phyloP scores from a whole-genome alignment of 2,329 filamentous ascomycete species.

The Onygena corvina region DNA sequence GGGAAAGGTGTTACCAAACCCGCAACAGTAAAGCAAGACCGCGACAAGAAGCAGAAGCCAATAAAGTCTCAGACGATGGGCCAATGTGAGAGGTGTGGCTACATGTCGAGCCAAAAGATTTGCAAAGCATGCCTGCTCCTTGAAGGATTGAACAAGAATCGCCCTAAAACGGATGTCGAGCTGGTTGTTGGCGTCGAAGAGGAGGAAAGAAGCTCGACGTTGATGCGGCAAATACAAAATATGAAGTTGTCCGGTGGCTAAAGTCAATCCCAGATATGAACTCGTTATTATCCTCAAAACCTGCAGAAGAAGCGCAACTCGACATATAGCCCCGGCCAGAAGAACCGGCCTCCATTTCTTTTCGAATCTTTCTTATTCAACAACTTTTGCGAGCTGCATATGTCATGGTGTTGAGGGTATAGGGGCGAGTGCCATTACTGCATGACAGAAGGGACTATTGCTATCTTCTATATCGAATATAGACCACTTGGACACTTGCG shows the following conservation, averaged over 20 bases:
- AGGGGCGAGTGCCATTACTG: no score
- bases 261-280: no score
- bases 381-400: no score
- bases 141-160: slow-evolving; percentile 73
- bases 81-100: slow-evolving; percentile 76
- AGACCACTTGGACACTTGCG: no score
- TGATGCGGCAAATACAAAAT: slow-evolving; percentile 41
- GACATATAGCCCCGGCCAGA: no score
- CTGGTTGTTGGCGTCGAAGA: slow-evolving; percentile 35
- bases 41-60: slow-evolving; percentile 37
- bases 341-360: no score
- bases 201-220: slow-evolving; percentile 41
- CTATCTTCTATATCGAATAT: no score
- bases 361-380: no score
- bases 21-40: slow-evolving; percentile 16
- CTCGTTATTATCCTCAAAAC: no score
- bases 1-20: slow-evolving; percentile 10
- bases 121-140: slow-evolving; percentile 90
- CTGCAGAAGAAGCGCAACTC: no score
- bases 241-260: slow-evolving; percentile 22
- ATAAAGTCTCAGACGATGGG: slow-evolving; percentile 50
- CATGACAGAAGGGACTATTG: no score
- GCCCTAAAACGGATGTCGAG: slow-evolving; percentile 37
- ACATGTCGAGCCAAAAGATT: slow-evolving; percentile 84
- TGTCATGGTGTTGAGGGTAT: no score